A percentile compares a stretch with the other conserved stretches of the same genome.
These are phyloP conservation scores for Paxillus ammoniavirescens DNA, from an alignment of 768 basidiomycete genomes.

Conservation along the genomic window DNA sequence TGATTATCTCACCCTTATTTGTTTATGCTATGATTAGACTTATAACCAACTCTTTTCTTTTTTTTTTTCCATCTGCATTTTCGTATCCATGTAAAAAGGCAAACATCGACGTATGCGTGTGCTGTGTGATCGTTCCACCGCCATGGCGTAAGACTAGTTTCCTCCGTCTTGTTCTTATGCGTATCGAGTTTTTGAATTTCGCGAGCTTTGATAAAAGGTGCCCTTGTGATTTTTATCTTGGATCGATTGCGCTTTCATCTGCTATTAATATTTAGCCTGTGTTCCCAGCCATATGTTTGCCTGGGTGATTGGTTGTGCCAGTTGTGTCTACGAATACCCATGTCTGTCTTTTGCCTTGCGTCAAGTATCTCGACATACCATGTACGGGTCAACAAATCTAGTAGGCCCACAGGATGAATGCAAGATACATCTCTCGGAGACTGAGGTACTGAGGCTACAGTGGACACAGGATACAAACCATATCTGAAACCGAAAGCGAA, in stretches of 20 bases:
- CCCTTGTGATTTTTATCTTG: neutral
- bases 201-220: neutral
- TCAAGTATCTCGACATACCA: neutral
- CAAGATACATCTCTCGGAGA: slow-evolving; percentile 8
- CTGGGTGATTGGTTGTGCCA: neutral
- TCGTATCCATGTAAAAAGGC: slow-evolving; percentile 19
- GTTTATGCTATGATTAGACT: slow-evolving; percentile 20
- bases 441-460: slow-evolving; percentile 14
- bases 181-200: slow-evolving; percentile 1
- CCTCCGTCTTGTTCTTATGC: neutral
- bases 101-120: slow-evolving; percentile 11
- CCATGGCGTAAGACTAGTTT: slow-evolving; percentile 2
- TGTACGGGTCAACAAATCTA: neutral
- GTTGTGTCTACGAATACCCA: slow-evolving; percentile 6
- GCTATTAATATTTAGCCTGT: neutral
- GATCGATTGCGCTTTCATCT: neutral
- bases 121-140: slow-evolving; percentile 14
- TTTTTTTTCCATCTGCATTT: slow-evolving; percentile 15
- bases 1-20: slow-evolving; percentile 37
- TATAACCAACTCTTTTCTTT: slow-evolving; percentile 18
- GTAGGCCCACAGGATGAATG: neutral
- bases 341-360: neutral
- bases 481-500: neutral
- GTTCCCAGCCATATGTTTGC: neutral
- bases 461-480: slow-evolving; percentile 16